Base-by-base conservation (phyloP, 441 rosid genomes). In the Sinapis alba region DNA sequence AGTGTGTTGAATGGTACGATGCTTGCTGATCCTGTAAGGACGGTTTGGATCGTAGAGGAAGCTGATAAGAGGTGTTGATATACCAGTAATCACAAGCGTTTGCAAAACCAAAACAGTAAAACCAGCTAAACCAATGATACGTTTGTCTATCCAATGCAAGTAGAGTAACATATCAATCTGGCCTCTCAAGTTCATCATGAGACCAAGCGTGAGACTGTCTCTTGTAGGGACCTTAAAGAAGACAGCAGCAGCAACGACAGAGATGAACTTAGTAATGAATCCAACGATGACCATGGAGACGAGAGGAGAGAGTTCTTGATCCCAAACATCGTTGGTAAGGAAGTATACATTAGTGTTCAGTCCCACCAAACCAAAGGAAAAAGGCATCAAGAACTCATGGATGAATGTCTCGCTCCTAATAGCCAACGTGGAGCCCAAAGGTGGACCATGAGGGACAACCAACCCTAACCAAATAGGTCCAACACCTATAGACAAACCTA, bases 1-100 rank as follows among this genome's bases (percentile, higher is more conserved):
- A 16, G 83, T 85, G 73, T 91, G 96, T 13, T 90, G 98, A 76
- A 91, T 84, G 16, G 96, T 91, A 32, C 94, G 88, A 65, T 88
- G 84, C 47, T 73, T 87, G 80, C 78, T 88, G 10, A 86, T 82
- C 83, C 86, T 85, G 72, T 90, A 91, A 26, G 96, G 98, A 65
- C 74, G 85, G 1, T 86, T 78, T 38, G 96, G 97, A 71, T 94
- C 89, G 15, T 90, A 90, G 8, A 94, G 79, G 24, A 87, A 34
- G 82, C 82, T 72, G 7, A 89, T 89, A 26, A 86, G 27, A 0
- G 92, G 92, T 2, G 89, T 60, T 2, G 60, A 60, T 50, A 81
- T 8, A 27, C 69, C 86, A 0, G 86, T 89, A 41, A 73, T 15
- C 13, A 59, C 3, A 8, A 71, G 5, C 1, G 90, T 74, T 21